These are phyloP conservation scores for Anastatica hierochuntica DNA, from an alignment of 345 rosid species.

Conservation along the genomic window DNA sequence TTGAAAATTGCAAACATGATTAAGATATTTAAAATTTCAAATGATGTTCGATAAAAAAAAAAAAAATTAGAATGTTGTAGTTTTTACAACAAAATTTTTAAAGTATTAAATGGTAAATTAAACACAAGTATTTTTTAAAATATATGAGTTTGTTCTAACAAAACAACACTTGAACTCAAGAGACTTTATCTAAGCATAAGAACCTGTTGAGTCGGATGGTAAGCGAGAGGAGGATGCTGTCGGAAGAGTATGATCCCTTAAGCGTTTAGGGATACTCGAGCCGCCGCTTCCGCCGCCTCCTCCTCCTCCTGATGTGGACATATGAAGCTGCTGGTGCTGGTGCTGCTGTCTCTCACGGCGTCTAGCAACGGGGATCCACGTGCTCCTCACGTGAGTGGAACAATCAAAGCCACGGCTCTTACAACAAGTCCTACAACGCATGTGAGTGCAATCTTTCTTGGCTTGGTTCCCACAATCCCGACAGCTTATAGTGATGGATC, in stretches of 20 bases:
- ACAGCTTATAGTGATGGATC: slow-evolving; percentile 41
- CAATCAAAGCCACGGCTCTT: slow-evolving; percentile 75
- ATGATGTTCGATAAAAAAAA: no score
- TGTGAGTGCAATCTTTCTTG: slow-evolving; percentile 65
- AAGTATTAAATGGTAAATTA: no score
- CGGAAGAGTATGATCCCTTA: slow-evolving; percentile 7
- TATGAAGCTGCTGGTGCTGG: slow-evolving; percentile 39
- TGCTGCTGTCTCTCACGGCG: slow-evolving; percentile 68
- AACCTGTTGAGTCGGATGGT: slow-evolving; percentile 24
- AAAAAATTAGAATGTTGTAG: no score
- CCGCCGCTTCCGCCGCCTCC: slow-evolving; percentile 15
- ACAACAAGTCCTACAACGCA: slow-evolving; percentile 80
- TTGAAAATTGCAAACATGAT: neutral
- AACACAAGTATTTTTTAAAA: no score
- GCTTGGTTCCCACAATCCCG: slow-evolving; percentile 91
- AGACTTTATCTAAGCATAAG: no score
- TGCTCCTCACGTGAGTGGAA: slow-evolving; percentile 73
- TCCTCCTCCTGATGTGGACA: slow-evolving; percentile 18
- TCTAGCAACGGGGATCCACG: slow-evolving; percentile 76
- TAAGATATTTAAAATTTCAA: no score
- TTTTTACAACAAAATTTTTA: no score
- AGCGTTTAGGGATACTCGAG: slow-evolving; percentile 13
- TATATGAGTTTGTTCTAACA: no score
- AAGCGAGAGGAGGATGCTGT: slow-evolving; percentile 17
- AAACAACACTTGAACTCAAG: no score